Percentiles rank a stretch among this genome's conserved stretches.
These are phyloP conservation scores for Pterocarpus santalinus DNA, from an alignment of 306 rosid genomes.

Conservation along the genomic window DNA sequence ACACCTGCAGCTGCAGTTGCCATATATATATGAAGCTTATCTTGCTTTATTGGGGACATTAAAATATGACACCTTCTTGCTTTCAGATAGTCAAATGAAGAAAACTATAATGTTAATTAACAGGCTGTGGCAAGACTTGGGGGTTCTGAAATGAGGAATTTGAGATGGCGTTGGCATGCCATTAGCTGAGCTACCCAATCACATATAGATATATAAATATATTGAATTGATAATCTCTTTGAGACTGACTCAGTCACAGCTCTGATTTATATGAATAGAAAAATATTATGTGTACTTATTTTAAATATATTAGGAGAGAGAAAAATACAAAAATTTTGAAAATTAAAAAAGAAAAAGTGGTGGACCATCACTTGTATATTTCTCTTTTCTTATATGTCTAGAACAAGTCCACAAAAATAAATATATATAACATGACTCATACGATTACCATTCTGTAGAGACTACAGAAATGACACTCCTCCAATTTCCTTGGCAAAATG, in stretches of 20 bases:
- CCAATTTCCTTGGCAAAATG: not conserved
- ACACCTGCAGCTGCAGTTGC: slow-evolving; percentile 6
- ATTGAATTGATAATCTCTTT: not conserved
- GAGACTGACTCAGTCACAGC: not conserved
- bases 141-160: slow-evolving; percentile 15
- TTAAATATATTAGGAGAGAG: too few relatives aligned
- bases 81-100: slow-evolving; percentile 1
- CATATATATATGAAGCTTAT: not conserved
- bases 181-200: not conserved
- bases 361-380: too few relatives aligned
- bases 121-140: not conserved
- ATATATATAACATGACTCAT: too few relatives aligned
- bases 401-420: too few relatives aligned
- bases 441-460: not conserved
- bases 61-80: slow-evolving; percentile 1
- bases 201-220: not conserved
- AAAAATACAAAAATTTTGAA: too few relatives aligned
- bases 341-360: too few relatives aligned
- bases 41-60: slow-evolving; percentile 25
- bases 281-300: too few relatives aligned
- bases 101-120: not conserved
- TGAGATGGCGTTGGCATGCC: not conserved
- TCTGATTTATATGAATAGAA: not conserved
- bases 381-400: too few relatives aligned
- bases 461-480: not conserved